phyloP scores from a whole-genome alignment of 768 basidiomycete species.

The Russula foetens region DNA sequence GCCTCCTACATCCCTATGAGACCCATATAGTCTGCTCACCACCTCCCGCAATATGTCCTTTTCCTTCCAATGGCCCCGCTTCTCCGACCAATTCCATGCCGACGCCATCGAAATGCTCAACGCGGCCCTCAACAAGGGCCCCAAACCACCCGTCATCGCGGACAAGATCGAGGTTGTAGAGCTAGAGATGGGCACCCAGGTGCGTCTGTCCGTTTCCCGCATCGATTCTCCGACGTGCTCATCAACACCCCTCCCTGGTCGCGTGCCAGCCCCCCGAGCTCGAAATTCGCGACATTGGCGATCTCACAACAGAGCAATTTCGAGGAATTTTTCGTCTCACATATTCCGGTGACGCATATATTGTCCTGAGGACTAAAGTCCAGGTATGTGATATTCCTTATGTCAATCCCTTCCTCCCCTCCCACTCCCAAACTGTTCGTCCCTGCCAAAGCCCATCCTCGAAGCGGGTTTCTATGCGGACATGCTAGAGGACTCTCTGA shows the following conservation, averaged over 20 bases:
- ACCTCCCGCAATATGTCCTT: constrained; percentile 60
- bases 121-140: constrained; percentile 93
- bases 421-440: background rate
- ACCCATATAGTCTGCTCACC: background rate
- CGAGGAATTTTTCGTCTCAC: constrained; percentile 94
- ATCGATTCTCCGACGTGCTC: background rate
- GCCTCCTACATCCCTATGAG: background rate
- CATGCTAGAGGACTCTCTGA: background rate
- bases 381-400: constrained; percentile 47
- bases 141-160: constrained; percentile 94
- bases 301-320: constrained; percentile 92
- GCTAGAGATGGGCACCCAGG: constrained; percentile 98
- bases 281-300: constrained; percentile 95
- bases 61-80: constrained; percentile 93
- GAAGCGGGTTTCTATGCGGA: background rate
- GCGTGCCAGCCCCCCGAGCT: constrained; percentile 80
- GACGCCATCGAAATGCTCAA: constrained; percentile 97
- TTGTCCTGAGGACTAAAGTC: constrained; percentile 82
- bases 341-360: constrained; percentile 88
- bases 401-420: background rate
- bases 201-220: constrained; percentile 28
- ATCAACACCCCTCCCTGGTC: background rate
- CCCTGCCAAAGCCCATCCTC: background rate
- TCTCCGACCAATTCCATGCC: constrained; percentile 93
- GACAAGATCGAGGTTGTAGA: constrained; percentile 97